phyloP scores from a whole-genome alignment of 176 grass and related monocot genomes.

The Oryza longistaminata region DNA sequence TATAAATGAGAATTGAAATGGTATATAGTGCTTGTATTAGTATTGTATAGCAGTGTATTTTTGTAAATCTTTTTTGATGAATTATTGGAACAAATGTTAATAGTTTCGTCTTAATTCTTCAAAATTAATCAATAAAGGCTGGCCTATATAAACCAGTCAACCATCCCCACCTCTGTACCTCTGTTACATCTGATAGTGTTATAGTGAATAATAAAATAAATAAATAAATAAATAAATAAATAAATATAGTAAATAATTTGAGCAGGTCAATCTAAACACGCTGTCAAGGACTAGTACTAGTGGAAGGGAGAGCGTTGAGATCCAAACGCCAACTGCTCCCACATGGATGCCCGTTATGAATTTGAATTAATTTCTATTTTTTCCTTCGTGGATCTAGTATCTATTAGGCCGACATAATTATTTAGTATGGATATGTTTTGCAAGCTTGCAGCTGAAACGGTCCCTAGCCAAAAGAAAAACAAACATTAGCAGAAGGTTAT shows the following conservation, averaged over 20 bases:
- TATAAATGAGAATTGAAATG: not conserved
- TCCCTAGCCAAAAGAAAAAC: not conserved
- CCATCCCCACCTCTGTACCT: not conserved
- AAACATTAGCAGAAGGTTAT: not conserved
- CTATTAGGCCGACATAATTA: not conserved
- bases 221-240: not conserved
- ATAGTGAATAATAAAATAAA: not conserved
- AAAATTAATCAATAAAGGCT: not conserved
- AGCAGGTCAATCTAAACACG: not conserved
- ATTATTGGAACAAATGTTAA: not conserved
- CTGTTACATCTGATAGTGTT: not conserved
- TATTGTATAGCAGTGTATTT: not conserved
- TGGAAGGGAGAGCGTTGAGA: not conserved
- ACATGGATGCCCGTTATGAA: slow-evolving; percentile 16
- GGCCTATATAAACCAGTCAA: not conserved
- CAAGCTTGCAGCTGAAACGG: not conserved
- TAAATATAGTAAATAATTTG: not conserved
- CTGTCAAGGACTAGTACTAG: not conserved
- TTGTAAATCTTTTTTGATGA: not conserved
- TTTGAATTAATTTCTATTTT: slow-evolving; percentile 20
- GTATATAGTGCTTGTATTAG: not conserved
- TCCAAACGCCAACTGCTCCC: slow-evolving; percentile 15
- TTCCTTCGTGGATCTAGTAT: not conserved
- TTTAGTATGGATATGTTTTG: not conserved
- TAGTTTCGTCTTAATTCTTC: not conserved